A percentile compares a stretch with the other conserved stretches of the same genome.
Conservation (phyloP, 2,329 filamentous ascomycete genomes). For the Torrubiellomyces zombiae region DNA sequence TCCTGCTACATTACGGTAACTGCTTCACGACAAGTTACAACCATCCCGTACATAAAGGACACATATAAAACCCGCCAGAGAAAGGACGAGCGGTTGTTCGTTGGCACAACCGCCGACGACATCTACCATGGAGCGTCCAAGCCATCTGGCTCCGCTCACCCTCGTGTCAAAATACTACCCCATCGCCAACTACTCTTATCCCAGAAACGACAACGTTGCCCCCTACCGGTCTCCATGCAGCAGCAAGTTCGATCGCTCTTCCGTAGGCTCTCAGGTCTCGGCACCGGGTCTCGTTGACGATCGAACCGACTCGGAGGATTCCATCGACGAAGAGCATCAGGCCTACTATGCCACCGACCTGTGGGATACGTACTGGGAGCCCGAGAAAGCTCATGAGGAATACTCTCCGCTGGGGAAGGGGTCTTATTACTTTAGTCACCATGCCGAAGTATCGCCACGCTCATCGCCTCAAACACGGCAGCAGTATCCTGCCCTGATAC, state of each 20-base stretch:
- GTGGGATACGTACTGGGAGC: slow-evolving; percentile 35
- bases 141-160: slow-evolving; percentile 19
- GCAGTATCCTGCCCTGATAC: slow-evolving; percentile 16
- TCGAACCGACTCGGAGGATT: slow-evolving; percentile 31
- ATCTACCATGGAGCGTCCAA: slow-evolving; percentile 20
- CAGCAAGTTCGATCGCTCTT: slow-evolving; percentile 17
- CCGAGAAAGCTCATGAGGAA: slow-evolving; percentile 1
- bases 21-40: too few relatives aligned
- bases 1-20: too few relatives aligned
- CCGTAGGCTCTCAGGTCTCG: slow-evolving; percentile 28
- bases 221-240: slow-evolving; percentile 3
- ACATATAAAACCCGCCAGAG: too few relatives aligned
- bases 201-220: slow-evolving; percentile 12
- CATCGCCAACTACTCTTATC: slow-evolving; percentile 24
- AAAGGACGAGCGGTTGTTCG: too few relatives aligned
- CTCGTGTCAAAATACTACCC: slow-evolving; percentile 23
- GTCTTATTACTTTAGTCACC: not conserved
- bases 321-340: slow-evolving; percentile 32
- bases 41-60: too few relatives aligned
- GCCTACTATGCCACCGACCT: slow-evolving; percentile 28
- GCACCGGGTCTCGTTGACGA: slow-evolving; percentile 33
- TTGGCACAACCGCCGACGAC: too few relatives aligned
- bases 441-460: slow-evolving; percentile 4
- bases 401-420: not conserved
- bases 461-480: slow-evolving; percentile 9